Percentiles rank a stretch among this genome's conserved stretches.
Conservation (phyloP, 163 green algal genomes). For the Scenedesmus sp. region DNA sequence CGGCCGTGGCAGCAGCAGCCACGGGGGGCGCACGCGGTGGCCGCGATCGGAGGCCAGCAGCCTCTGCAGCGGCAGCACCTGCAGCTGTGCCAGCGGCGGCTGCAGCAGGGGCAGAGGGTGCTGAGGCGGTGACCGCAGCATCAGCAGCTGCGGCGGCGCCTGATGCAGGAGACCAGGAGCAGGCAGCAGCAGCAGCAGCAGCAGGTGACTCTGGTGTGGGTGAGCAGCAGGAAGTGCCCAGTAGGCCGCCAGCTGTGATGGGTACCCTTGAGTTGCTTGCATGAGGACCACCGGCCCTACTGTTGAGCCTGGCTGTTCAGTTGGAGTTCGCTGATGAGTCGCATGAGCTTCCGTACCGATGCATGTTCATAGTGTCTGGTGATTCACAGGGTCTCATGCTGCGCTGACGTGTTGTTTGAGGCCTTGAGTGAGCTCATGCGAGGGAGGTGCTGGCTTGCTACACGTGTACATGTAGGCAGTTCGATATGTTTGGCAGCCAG, state of each 20-base stretch:
- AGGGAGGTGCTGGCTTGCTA: neutral
- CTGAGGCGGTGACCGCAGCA: neutral
- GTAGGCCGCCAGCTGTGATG: neutral
- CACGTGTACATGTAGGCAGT: neutral
- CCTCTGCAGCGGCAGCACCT: neutral
- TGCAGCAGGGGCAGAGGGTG: neutral
- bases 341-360: too few relatives aligned
- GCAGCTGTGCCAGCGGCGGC: neutral
- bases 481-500: neutral
- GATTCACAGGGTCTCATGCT: too few relatives aligned
- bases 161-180: neutral
- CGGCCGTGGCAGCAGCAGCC: neutral
- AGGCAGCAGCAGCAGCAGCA: neutral
- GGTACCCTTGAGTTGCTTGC: slow-evolving; percentile 6
- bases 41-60: neutral
- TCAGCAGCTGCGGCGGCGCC: neutral
- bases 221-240: slow-evolving; percentile 5
- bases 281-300: too few relatives aligned
- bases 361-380: neutral
- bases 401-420: too few relatives aligned
- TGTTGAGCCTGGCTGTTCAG: too few relatives aligned
- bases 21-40: neutral
- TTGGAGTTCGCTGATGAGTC: too few relatives aligned
- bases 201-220: neutral
- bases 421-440: too few relatives aligned